Conservation (phyloP, 768 basidiomycete genomes). For the Podaxis sp. region DNA sequence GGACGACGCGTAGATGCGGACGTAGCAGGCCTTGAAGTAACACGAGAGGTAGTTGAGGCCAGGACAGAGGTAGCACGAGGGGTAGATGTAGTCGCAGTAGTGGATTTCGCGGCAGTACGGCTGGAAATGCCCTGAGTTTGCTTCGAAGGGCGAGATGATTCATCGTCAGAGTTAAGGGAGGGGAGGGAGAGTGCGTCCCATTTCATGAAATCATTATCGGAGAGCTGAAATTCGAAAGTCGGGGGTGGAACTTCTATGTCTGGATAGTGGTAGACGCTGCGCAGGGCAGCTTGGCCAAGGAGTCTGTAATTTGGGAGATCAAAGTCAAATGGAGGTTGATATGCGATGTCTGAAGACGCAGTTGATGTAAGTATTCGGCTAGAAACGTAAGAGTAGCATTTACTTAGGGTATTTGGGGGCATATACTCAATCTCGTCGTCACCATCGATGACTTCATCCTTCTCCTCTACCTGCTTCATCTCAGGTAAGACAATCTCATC, state of each 20-base stretch:
- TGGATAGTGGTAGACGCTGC: slow-evolving; percentile 27
- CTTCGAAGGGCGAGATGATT: background rate
- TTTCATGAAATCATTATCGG: slow-evolving; percentile 18
- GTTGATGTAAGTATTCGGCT: background rate
- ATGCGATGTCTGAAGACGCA: slow-evolving; percentile 32
- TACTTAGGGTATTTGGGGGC: slow-evolving; percentile 43
- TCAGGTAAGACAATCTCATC: slow-evolving; percentile 29
- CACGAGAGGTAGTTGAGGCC: background rate
- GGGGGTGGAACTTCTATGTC: slow-evolving; percentile 27
- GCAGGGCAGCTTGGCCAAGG: slow-evolving; percentile 33
- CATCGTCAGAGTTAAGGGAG: slow-evolving; percentile 16
- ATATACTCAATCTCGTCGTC: slow-evolving; percentile 50
- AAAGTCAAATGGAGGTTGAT: slow-evolving; percentile 40
- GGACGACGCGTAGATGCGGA: background rate
- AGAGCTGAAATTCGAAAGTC: slow-evolving; percentile 24
- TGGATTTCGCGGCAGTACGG: background rate
- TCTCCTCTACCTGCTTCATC: slow-evolving; percentile 21
- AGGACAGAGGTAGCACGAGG: background rate
- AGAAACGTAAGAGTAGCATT: slow-evolving; percentile 2
- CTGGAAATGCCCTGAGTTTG: background rate
- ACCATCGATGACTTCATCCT: slow-evolving; percentile 27
- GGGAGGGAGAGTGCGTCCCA: slow-evolving; percentile 28
- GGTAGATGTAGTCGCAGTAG: background rate
- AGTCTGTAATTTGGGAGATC: slow-evolving; percentile 38
- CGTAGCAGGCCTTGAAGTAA: background rate